phyloP scores from a whole-genome alignment of 371 early-diverging fungal genomes.

The Mucor mucedo region DNA sequence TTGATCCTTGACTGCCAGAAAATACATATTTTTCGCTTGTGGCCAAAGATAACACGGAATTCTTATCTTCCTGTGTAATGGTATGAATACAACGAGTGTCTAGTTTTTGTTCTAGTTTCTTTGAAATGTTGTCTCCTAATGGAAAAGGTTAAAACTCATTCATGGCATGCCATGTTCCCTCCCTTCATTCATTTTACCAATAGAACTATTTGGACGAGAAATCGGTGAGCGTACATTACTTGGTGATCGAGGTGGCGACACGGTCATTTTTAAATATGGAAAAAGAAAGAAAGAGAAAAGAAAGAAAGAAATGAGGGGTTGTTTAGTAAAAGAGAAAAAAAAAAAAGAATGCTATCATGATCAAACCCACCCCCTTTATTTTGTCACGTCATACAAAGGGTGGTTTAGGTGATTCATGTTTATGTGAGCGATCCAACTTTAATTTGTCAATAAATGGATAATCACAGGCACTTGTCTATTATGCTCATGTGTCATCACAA shows the following conservation, averaged over 20 bases:
- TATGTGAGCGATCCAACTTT: not conserved
- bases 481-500: no score
- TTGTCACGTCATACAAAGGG: not conserved
- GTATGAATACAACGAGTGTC: conserved; percentile 59
- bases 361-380: not conserved
- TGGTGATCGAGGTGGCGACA: not conserved
- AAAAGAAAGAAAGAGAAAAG: not conserved
- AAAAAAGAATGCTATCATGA: not conserved
- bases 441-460: not conserved
- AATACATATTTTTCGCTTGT: conserved; percentile 64
- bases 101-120: not conserved
- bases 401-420: not conserved
- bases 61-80: conserved; percentile 64
- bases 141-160: not conserved
- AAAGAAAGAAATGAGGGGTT: not conserved
- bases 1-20: conserved; percentile 74
- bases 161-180: not conserved
- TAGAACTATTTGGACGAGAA: not conserved
- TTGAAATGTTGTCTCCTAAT: conserved; percentile 5
- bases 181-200: not conserved
- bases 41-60: conserved; percentile 72
- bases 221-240: not conserved
- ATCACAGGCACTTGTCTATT: no score
- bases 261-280: not conserved
- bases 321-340: not conserved